A percentile compares a stretch with the other conserved stretches of the same genome.
These are phyloP conservation scores for Cytospora paraplurivora DNA, from an alignment of 2,329 filamentous ascomycete genomes.

Conservation along the genomic window DNA sequence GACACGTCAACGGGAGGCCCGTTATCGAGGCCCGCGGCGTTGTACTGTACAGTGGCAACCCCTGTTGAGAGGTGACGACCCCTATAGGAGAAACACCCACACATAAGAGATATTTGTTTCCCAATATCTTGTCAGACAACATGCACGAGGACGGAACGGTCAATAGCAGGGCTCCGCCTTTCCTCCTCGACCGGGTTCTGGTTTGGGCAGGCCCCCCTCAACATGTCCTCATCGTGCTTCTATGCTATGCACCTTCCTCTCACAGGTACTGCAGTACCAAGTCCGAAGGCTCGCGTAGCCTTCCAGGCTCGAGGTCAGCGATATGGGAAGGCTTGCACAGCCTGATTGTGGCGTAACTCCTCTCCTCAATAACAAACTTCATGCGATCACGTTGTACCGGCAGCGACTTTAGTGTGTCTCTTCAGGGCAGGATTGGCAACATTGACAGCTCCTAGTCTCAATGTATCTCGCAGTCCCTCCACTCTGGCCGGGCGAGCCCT, in stretches of 20 bases:
- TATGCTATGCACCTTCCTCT: background rate
- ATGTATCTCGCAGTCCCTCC: slow-evolving; percentile 14
- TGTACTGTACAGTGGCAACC: slow-evolving; percentile 18
- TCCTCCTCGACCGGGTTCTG: background rate
- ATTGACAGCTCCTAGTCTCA: slow-evolving; percentile 18
- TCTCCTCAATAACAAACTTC: slow-evolving; percentile 5
- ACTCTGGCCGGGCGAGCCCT: slow-evolving; percentile 23
- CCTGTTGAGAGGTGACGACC: slow-evolving; percentile 6
- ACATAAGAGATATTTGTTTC: slow-evolving; percentile 10
- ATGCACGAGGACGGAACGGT: slow-evolving; percentile 16
- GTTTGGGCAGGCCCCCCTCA: slow-evolving; percentile 10
- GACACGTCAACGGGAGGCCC: slow-evolving; percentile 29
- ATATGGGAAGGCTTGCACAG: background rate
- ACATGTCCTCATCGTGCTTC: slow-evolving; percentile 17
- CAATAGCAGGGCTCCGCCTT: slow-evolving; percentile 16
- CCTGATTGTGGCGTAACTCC: slow-evolving; percentile 17
- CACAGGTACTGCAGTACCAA: slow-evolving; percentile 1
- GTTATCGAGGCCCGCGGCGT: slow-evolving; percentile 26
- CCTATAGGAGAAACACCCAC: background rate
- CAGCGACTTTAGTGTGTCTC: slow-evolving; percentile 1
- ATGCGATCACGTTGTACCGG: slow-evolving; percentile 17
- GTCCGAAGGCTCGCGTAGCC: background rate
- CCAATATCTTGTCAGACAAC: slow-evolving; percentile 17
- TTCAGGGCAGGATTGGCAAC: slow-evolving; percentile 4
- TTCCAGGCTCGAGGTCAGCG: background rate